phyloP scores from a whole-genome alignment of 2,329 filamentous ascomycete genomes.

The Dactylellina parvicollis region DNA sequence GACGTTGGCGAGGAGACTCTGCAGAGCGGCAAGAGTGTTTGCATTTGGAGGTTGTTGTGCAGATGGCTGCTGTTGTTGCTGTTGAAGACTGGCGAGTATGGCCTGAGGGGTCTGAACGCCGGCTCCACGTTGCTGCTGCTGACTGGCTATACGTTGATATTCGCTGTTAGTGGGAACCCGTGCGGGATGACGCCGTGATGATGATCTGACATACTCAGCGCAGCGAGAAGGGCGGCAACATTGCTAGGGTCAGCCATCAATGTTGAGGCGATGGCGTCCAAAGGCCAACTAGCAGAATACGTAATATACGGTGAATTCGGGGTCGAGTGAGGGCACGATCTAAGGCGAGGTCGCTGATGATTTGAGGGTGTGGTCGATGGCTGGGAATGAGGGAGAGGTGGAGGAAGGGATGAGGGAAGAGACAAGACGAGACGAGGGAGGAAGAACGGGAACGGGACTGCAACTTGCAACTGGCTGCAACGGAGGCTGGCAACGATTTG shows the following conservation, averaged over 20 bases:
- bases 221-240: conserved; percentile 58
- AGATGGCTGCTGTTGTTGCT: conserved; percentile 38
- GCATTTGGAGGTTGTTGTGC: conserved; percentile 32
- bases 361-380: not conserved
- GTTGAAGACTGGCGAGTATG: conserved; percentile 31
- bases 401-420: not conserved
- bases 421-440: not conserved
- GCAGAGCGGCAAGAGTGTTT: conserved; percentile 32
- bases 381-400: not conserved
- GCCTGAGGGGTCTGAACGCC: conserved; percentile 42
- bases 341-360: no score
- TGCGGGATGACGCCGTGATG: not conserved
- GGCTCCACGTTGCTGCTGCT: conserved; percentile 51
- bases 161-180: not conserved
- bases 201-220: conserved; percentile 55
- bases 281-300: not conserved
- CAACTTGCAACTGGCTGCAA: conserved; percentile 22
- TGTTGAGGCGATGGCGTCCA: conserved; percentile 19
- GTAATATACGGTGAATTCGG: conserved; percentile 31
- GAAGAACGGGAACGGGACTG: conserved; percentile 5
- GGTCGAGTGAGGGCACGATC: not conserved
- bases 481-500: conserved; percentile 22
- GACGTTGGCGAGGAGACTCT: conserved; percentile 41
- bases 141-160: conserved; percentile 24
- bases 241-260: conserved; percentile 58